Conservation (phyloP, 2,329 filamentous ascomycete species). For the Pseudonectria buxi region DNA sequence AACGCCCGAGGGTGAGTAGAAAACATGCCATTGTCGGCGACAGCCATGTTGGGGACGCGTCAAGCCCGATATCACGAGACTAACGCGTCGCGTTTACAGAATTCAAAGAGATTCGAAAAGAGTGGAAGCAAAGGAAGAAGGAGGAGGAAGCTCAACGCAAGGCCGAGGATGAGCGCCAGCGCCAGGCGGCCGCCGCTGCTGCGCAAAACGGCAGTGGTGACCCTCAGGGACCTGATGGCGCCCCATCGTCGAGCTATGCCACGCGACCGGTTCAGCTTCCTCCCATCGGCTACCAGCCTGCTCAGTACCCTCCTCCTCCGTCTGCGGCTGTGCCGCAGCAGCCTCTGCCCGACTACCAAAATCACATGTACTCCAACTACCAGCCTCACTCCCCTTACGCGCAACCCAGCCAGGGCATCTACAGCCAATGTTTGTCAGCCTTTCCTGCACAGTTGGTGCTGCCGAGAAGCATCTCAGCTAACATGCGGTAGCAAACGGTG, state of each 20-base stretch:
- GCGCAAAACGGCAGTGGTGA: constrained; percentile 45
- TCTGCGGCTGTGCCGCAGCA: constrained; percentile 45
- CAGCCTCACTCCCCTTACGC: constrained; percentile 53
- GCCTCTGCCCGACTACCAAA: constrained; percentile 48
- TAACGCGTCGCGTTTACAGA: constrained; percentile 49
- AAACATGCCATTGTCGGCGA: background rate
- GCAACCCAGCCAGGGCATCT: constrained; percentile 51
- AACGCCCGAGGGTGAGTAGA: constrained; percentile 89
- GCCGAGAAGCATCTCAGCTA: constrained; percentile 5
- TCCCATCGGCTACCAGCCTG: constrained; percentile 65
- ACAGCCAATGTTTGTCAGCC: constrained; percentile 44
- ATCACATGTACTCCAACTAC: constrained; percentile 52
- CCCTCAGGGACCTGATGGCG: constrained; percentile 35
- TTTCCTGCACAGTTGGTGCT: background rate
- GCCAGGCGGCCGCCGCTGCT: constrained; percentile 43
- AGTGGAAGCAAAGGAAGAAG: constrained; percentile 99
- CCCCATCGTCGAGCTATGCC: constrained; percentile 47
- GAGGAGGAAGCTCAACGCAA: constrained; percentile 89
- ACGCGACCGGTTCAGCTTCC: constrained; percentile 60
- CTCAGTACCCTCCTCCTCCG: constrained; percentile 60
- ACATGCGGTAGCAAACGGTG: constrained; percentile 26
- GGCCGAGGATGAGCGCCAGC: constrained; percentile 79
- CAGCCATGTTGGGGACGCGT: background rate
- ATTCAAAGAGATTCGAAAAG: constrained; percentile 98
- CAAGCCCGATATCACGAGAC: constrained; percentile 3